phyloP scores from a whole-genome alignment of 257 asterid species.

The Salvia rosmarinus region DNA sequence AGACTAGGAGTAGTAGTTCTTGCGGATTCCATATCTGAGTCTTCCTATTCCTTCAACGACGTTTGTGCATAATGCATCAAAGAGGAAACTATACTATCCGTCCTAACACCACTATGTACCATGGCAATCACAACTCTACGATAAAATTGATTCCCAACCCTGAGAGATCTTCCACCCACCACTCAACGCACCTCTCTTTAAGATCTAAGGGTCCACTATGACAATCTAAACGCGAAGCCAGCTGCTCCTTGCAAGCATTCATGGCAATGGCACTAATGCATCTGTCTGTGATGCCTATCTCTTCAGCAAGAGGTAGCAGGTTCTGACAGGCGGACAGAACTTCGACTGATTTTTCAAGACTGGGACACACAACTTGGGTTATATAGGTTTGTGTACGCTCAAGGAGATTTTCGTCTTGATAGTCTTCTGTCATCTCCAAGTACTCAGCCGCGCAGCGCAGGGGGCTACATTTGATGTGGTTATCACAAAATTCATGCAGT shows the following conservation, averaged over 20 bases:
- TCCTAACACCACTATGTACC: slow-evolving; percentile 52
- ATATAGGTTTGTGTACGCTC: slow-evolving; percentile 61
- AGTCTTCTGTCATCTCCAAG: slow-evolving; percentile 65
- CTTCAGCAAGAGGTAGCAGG: slow-evolving; percentile 53
- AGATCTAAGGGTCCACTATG: slow-evolving; percentile 39
- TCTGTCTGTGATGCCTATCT: slow-evolving; percentile 46
- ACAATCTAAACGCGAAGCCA: slow-evolving; percentile 52
- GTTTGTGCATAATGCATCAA: slow-evolving; percentile 64
- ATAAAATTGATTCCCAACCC: slow-evolving; percentile 51
- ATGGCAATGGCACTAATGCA: slow-evolving; percentile 52
- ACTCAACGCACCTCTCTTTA: slow-evolving; percentile 33
- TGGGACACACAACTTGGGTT: slow-evolving; percentile 45
- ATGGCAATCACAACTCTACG: slow-evolving; percentile 49
- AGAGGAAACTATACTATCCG: slow-evolving; percentile 55
- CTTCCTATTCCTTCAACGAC: slow-evolving; percentile 54
- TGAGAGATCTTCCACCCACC: slow-evolving; percentile 73
- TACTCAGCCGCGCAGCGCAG: slow-evolving; percentile 63
- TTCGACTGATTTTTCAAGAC: slow-evolving; percentile 61
- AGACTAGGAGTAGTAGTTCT: slow-evolving; percentile 40
- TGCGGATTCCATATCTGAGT: slow-evolving; percentile 68
- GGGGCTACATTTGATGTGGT: slow-evolving; percentile 60
- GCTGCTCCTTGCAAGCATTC: slow-evolving; percentile 63
- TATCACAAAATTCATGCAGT: slow-evolving; percentile 71
- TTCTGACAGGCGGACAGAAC: slow-evolving; percentile 58
- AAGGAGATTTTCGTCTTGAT: slow-evolving; percentile 56